A percentile compares a stretch with the other conserved stretches of the same genome.
phyloP scores from a whole-genome alignment of 1,139 yeast species.

The Protomyces gravidus region DNA sequence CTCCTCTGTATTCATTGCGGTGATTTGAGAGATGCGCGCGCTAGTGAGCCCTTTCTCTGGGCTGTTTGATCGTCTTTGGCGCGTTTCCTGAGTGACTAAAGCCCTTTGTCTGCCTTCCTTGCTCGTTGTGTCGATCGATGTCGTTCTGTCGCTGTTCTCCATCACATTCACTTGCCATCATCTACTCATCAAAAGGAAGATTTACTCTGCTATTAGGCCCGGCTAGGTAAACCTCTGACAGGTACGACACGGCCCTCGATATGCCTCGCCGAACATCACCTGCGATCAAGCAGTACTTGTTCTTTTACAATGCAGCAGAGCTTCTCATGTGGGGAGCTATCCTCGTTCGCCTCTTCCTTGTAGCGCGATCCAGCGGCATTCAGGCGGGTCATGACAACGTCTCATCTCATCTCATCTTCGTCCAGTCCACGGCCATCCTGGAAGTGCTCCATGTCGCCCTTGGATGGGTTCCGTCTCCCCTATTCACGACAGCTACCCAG shows the following conservation, averaged over 20 bases:
- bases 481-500: slow-evolving; percentile 77
- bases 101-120: no score
- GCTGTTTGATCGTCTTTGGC: no score
- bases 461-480: slow-evolving; percentile 77
- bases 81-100: no score
- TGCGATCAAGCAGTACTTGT: slow-evolving; percentile 37
- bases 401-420: slow-evolving; percentile 54
- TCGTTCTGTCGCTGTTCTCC: no score
- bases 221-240: no score
- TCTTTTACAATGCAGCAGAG: slow-evolving; percentile 62
- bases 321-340: slow-evolving; percentile 65
- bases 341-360: slow-evolving; percentile 42
- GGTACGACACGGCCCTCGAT: no score
- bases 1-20: slow-evolving; percentile 15
- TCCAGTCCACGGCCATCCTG: slow-evolving; percentile 78
- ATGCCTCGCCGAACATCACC: background rate
- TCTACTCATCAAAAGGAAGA: no score
- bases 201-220: no score
- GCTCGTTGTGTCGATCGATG: no score
- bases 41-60: no score
- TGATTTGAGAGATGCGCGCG: background rate
- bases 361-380: slow-evolving; percentile 47
- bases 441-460: slow-evolving; percentile 74
- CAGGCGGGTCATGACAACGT: slow-evolving; percentile 55
- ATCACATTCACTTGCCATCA: no score